These are phyloP conservation scores for Populus trichocarpa DNA, from an alignment of 441 rosid species.

Conservation along the genomic window DNA sequence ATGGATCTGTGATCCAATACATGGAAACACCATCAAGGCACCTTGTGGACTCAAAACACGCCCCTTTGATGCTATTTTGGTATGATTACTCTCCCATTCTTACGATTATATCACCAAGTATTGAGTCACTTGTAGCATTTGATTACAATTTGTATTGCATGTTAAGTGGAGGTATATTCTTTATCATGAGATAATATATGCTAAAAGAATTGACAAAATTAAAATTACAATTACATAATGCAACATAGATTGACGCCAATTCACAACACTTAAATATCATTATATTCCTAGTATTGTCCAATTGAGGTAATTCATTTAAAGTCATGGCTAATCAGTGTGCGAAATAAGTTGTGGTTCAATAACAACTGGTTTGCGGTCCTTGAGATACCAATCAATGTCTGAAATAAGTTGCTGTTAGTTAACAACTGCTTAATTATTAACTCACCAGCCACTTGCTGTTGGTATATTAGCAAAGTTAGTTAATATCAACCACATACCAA, in stretches of 20 bases:
- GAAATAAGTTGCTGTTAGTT: neutral
- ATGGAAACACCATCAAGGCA: conserved; percentile 84
- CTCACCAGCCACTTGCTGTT: neutral
- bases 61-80: conserved; percentile 80
- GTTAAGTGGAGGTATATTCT: neutral
- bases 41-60: conserved; percentile 89
- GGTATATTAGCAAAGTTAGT: neutral
- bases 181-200: neutral
- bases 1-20: conserved; percentile 92
- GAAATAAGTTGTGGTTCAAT: too few species aligned
- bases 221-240: neutral
- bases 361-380: too few species aligned
- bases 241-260: neutral
- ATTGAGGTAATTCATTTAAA: too few species aligned
- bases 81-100: conserved; percentile 19
- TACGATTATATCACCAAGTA: neutral
- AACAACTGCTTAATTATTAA: too few species aligned
- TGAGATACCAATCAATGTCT: neutral
- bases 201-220: neutral
- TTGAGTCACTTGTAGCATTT: neutral
- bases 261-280: neutral
- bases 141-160: neutral
- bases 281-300: too few species aligned
- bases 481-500: neutral
- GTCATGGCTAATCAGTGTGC: too few species aligned